Conservation (phyloP, 345 rosid species). For the Hibiscus trionum region DNA sequence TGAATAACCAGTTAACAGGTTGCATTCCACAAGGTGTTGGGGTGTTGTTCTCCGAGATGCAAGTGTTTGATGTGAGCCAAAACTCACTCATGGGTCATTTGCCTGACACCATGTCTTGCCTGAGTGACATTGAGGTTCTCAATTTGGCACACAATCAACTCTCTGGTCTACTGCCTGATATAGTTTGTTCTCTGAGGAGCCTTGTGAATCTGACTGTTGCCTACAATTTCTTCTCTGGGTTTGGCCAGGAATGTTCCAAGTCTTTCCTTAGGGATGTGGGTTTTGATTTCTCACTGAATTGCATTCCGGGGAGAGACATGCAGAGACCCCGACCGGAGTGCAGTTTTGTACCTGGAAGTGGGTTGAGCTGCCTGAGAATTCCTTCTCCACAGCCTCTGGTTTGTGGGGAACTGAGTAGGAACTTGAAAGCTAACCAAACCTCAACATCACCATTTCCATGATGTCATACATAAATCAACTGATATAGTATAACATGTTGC, state of each 20-base stretch:
- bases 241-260: constrained; percentile 44
- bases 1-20: constrained; percentile 74
- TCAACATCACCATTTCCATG: constrained; percentile 31
- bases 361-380: constrained; percentile 64
- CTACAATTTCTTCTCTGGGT: not conserved
- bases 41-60: constrained; percentile 48
- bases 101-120: not conserved
- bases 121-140: not conserved
- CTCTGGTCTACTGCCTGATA: not conserved
- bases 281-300: constrained; percentile 17
- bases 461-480: not conserved
- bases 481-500: not conserved
- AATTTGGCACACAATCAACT: not conserved
- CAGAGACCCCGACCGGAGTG: constrained; percentile 82
- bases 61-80: constrained; percentile 72
- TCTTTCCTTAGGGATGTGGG: constrained; percentile 45
- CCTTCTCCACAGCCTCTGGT: constrained; percentile 50
- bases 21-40: constrained; percentile 85
- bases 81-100: not conserved
- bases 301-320: constrained; percentile 65
- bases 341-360: constrained; percentile 47
- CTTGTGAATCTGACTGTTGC: not conserved
- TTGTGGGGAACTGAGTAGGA: constrained; percentile 42
- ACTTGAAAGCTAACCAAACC: constrained; percentile 21
- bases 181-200: not conserved